Base-by-base conservation (phyloP, 352 stramenopile species). In the Phytophthora macrochlamydospora region DNA sequence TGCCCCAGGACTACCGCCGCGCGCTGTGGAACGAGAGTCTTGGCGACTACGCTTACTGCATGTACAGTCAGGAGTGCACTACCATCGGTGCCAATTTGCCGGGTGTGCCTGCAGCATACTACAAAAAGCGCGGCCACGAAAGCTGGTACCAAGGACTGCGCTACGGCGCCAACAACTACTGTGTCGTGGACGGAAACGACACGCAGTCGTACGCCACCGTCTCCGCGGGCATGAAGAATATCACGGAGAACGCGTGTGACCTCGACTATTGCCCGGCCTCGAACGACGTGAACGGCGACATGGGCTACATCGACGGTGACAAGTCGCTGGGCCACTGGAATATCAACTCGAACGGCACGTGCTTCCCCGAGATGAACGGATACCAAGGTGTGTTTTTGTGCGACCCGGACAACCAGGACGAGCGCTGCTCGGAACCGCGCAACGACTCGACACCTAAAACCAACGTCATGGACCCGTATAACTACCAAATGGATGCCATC, bases 401-500 rank as follows among this genome's bases (percentile, higher is more conserved):
- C 56, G 79, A 90, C 48, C 83, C 76, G 2, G 83, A 92, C 61
- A 87, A 72, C 61, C 73, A 82, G 29, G 74, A 90, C 67, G 59
- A 50, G n/a, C 62, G 75, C 42, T 92, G 83, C 28, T 51, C 57
- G 3, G 52, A 64, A 11, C 82, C 80, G 0, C 71, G 84, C 8
- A 89, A 87, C 50, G 62, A 70, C 42, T 69, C 70, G 45, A 87
- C 78, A 2, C 53, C 69, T 7, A 76, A 76, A 53, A 88, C 76
- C 13, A 87, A 89, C 55, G 75, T 71, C 33, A 91, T 91, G 78
- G 65, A 78, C 1, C 51, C 75, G 7, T 92, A 90, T 37, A 68
- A 73, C 33, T 92, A 92, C 63, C 84, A 91, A 58, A 91, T 92
- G 81, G 84, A 92, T 52, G 84, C 84, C 9, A 43, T 92, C 8